A percentile compares a stretch with the other conserved stretches of the same genome.
phyloP scores from a whole-genome alignment of 2,329 filamentous ascomycete genomes.

The Verticillium nubilum region DNA sequence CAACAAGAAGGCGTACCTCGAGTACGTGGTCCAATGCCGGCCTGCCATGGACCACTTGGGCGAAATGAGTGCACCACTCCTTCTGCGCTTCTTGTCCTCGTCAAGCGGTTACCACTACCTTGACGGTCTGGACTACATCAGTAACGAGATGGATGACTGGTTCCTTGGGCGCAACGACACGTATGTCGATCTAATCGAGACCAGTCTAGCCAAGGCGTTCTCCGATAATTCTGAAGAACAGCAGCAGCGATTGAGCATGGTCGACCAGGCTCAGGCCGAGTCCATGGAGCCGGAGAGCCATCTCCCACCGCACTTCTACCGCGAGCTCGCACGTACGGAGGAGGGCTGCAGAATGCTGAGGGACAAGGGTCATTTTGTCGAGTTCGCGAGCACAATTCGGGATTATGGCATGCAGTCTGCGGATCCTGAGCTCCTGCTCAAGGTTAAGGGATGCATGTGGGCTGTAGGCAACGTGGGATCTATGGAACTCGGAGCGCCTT shows the following conservation, averaged over 20 bases:
- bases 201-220: constrained; percentile 85
- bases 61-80: constrained; percentile 89
- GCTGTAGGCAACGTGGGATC: constrained; percentile 96
- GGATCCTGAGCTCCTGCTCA: constrained; percentile 79
- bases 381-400: constrained; percentile 83
- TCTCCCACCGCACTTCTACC: constrained; percentile 96
- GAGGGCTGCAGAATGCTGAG: constrained; percentile 87
- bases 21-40: constrained; percentile 94
- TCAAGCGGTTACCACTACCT: constrained; percentile 97
- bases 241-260: constrained; percentile 52
- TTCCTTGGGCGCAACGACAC: constrained; percentile 92
- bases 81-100: constrained; percentile 89
- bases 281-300: constrained; percentile 55
- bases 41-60: constrained; percentile 92
- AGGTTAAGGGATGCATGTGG: constrained; percentile 96
- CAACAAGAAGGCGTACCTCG: constrained; percentile 83
- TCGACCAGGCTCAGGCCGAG: constrained; percentile 51
- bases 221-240: constrained; percentile 57
- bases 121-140: constrained; percentile 96
- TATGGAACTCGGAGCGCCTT: constrained; percentile 94
- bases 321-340: constrained; percentile 84
- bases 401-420: constrained; percentile 82
- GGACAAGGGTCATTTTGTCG: constrained; percentile 93
- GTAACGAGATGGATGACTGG: constrained; percentile 99
- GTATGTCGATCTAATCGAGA: constrained; percentile 93